Conservation (phyloP, 139 green algal species). For the Chlamydomonas asymmetrica region DNA sequence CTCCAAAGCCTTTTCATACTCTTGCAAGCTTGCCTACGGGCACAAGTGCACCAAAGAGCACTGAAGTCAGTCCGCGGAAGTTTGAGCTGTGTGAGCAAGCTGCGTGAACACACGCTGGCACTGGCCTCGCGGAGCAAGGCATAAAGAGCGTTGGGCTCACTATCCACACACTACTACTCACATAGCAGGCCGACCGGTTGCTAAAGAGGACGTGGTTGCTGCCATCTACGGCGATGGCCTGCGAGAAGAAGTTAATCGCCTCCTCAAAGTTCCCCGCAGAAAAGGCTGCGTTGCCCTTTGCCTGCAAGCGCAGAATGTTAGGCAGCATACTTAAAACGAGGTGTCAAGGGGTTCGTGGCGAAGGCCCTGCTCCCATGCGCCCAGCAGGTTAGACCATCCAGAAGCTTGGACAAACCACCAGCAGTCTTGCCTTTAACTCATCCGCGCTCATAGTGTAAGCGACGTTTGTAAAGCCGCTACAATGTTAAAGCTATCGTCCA, state of each 20-base stretch:
- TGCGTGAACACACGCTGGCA: not conserved
- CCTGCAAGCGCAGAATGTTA: conserved; percentile 63
- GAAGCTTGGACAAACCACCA: too few relatives aligned
- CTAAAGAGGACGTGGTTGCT: conserved; percentile 95
- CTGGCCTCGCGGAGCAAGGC: not conserved
- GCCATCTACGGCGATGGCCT: conserved; percentile 80
- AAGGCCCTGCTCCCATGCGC: too few relatives aligned
- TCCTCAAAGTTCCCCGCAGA: conserved; percentile 75
- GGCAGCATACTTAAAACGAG: too few relatives aligned
- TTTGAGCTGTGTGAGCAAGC: not conserved
- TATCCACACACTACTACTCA: too few relatives aligned
- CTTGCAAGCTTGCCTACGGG: conserved; percentile 73
- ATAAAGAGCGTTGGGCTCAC: not conserved
- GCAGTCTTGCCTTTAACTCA: too few relatives aligned
- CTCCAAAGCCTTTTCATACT: conserved; percentile 79
- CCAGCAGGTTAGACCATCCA: too few relatives aligned
- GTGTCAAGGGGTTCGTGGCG: too few relatives aligned
- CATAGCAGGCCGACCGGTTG: conserved; percentile 88
- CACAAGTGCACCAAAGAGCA: not conserved
- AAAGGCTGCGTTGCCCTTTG: conserved; percentile 94
- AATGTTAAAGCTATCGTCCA: too few relatives aligned
- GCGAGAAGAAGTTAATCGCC: conserved; percentile 83
- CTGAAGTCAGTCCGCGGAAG: not conserved
- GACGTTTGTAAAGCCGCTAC: too few relatives aligned
- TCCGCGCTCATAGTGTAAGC: too few relatives aligned